Evolutionary conservation across 2,329 filamentous ascomycete genomes (phyloP), one percentile per base, ranked within the genome.

Genomic region (Chalaropsis thielavioides): DNA sequence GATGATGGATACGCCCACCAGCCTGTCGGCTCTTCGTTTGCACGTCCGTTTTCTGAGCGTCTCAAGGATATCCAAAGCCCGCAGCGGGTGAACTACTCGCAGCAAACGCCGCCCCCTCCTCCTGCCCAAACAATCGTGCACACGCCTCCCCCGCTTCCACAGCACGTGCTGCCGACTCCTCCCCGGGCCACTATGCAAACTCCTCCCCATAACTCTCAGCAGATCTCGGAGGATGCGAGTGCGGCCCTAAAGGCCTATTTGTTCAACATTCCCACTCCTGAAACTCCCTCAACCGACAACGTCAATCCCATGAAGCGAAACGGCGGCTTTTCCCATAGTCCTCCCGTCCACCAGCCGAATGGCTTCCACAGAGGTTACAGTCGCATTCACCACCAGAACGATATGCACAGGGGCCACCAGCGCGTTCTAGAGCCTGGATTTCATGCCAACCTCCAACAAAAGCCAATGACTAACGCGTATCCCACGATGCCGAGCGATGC

Each of bases 191-290:
- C 44, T 38, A 13, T 66, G 17, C 65, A 66, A 4, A 66, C 65
- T 41, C 61, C 61, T 64, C 65, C 65, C 17, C 54, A 44, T 40
- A 44, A 19, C 15, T 17, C 38, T 31, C 56, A 24, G 4, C 27
- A 64, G 24, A 65, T 66, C n/a, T 68, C 68, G 24, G 72, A 72
- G 38, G 74, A 76, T 65, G 71, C 73, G 22, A 71, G 74, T 4
- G 81, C 84, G 68, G 80, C 80, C 60, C 71, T 85, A 27, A 85
- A 85, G 71, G 79, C 77, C 58, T 84, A 81, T 69, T 72, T 84
- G 0, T 83, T 83, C 61, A 76, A 77, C 46, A 24, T 66, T 31
- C 63, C 62, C 7, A 63, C 60, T 15, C 63, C 63, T 7, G 63
- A 64, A 24, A 64, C 49, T 24, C 63, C 54, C n/a, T 64, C 56